phyloP scores from a whole-genome alignment of 768 basidiomycete genomes.

The Macrolepiota albuminosa region DNA sequence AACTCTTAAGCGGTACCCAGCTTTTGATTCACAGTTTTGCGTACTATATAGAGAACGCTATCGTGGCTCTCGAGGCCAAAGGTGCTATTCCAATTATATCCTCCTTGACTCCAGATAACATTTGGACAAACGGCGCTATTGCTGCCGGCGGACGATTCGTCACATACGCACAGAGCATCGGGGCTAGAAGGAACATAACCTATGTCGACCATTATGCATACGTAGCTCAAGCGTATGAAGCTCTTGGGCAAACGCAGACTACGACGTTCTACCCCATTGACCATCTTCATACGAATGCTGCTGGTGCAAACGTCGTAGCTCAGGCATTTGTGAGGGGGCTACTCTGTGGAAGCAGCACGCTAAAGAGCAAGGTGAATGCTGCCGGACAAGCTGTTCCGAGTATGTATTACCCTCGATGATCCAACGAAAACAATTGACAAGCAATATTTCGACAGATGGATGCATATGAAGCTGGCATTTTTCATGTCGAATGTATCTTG shows the following conservation, averaged over 20 bases:
- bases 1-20: conserved; percentile 26
- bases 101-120: conserved; percentile 43
- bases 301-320: conserved; percentile 43
- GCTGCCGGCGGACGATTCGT: conserved; percentile 38
- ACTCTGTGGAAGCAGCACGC: conserved; percentile 31
- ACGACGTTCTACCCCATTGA: conserved; percentile 40
- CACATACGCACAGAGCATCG: conserved; percentile 36
- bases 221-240: conserved; percentile 36
- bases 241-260: conserved; percentile 31
- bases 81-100: conserved; percentile 44
- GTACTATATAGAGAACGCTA: conserved; percentile 41
- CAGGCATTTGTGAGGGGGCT: conserved; percentile 42
- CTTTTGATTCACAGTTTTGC: conserved; percentile 41
- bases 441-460: background rate
- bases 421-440: background rate
- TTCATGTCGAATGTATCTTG: background rate
- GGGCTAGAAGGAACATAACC: conserved; percentile 28
- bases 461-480: background rate
- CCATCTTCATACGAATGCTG: conserved; percentile 39
- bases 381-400: background rate
- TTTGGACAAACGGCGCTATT: conserved; percentile 33
- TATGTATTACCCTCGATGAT: background rate
- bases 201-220: conserved; percentile 46
- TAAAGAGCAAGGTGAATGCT: conserved; percentile 19
- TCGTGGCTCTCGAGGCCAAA: conserved; percentile 36